Evolutionary conservation across 2,329 filamentous ascomycete species (phyloP).

Genomic region (Endocalyx cinctus): DNA sequence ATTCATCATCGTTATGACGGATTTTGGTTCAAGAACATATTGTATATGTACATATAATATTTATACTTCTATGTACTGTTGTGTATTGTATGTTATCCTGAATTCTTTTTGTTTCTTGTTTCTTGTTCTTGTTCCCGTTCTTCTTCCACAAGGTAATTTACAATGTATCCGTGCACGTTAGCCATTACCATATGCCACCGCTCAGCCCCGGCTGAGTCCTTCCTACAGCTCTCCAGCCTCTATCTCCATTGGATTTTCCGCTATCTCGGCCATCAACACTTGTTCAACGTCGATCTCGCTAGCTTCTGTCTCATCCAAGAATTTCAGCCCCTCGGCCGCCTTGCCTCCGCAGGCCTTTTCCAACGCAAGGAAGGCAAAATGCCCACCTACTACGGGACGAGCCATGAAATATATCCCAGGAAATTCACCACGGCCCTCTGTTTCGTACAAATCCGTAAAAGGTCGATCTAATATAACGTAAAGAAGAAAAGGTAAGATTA

Average conservation of each 20-base stretch:
- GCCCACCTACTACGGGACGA: slow-evolving; percentile 76
- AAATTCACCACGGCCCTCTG: slow-evolving; percentile 71
- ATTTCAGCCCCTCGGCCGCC: slow-evolving; percentile 53
- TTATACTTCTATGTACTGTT: too few relatives aligned
- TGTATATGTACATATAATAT: too few relatives aligned
- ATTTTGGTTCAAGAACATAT: too few relatives aligned
- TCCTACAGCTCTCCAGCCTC: slow-evolving; percentile 23
- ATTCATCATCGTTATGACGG: too few relatives aligned
- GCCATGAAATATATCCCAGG: slow-evolving; percentile 75
- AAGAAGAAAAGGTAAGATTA: slow-evolving; percentile 2
- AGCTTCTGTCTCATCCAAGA: slow-evolving; percentile 37
- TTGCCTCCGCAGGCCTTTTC: slow-evolving; percentile 72
- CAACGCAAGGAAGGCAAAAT: slow-evolving; percentile 81
- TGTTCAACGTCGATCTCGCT: slow-evolving; percentile 29
- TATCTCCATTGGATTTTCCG: slow-evolving; percentile 13
- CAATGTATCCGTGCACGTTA: too few relatives aligned
- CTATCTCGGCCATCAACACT: slow-evolving; percentile 22
- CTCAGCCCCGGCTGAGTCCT: too few relatives aligned
- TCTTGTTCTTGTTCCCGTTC: too few relatives aligned
- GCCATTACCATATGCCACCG: too few relatives aligned
- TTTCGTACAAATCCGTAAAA: slow-evolving; percentile 78
- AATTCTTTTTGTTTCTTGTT: too few relatives aligned
- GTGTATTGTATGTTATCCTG: too few relatives aligned
- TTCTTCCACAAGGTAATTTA: too few relatives aligned
- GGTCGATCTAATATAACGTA: slow-evolving; percentile 69